These are phyloP conservation scores for Zasmidium cellare DNA, from an alignment of 2,329 filamentous ascomycete genomes.

Conservation along the genomic window DNA sequence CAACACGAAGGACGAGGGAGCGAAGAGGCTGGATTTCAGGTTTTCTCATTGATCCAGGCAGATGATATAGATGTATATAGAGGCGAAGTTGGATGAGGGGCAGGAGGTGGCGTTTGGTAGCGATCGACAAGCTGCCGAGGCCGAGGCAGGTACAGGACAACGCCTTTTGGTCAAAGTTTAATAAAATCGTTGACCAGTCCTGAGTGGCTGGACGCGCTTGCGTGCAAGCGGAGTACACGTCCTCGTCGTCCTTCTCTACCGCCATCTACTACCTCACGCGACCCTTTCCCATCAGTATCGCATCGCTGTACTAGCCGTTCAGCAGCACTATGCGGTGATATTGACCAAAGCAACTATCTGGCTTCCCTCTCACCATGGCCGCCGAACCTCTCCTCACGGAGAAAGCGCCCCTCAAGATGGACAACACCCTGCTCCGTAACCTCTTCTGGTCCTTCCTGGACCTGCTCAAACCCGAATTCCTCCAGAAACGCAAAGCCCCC, in stretches of 20 bases:
- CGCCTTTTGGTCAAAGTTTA: not conserved
- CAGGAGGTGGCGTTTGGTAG: not conserved
- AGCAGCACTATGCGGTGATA: too few species aligned
- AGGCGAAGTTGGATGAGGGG: too few species aligned
- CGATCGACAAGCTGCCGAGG: not conserved
- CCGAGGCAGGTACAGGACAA: not conserved
- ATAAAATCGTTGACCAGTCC: not conserved
- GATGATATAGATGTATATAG: too few species aligned
- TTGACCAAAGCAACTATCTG: too few species aligned
- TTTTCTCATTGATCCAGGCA: conserved; percentile 30
- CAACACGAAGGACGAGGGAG: conserved; percentile 38
- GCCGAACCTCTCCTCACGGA: not conserved
- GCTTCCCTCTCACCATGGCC: too few species aligned
- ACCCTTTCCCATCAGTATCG: not conserved
- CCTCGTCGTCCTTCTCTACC: not conserved
- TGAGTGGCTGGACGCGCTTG: not conserved
- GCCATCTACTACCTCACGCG: not conserved
- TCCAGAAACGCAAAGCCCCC: conserved; percentile 7
- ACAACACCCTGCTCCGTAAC: not conserved
- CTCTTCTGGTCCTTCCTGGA: conserved; percentile 2
- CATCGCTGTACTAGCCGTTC: too few species aligned
- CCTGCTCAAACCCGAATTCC: conserved; percentile 16
- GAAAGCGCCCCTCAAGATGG: not conserved
- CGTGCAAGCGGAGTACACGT: not conserved
- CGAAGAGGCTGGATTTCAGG: conserved; percentile 37